Conservation (phyloP, 139 green algal species). For the Chlamydomonas incerta region DNA sequence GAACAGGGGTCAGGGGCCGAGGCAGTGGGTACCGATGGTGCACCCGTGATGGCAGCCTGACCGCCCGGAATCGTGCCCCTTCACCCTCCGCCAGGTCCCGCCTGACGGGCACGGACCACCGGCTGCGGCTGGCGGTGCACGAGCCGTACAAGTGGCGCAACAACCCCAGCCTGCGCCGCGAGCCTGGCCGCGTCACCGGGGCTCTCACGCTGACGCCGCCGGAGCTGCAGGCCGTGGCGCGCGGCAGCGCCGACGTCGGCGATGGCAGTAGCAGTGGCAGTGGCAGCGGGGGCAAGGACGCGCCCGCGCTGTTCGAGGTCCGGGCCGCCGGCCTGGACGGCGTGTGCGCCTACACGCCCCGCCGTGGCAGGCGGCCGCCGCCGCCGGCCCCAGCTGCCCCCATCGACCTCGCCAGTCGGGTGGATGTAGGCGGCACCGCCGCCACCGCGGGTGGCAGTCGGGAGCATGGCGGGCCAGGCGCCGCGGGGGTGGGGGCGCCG, state of each 20-base stretch:
- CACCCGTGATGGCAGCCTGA: too few relatives aligned
- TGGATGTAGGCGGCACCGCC: too few relatives aligned
- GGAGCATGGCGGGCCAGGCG: neutral
- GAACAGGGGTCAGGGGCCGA: too few relatives aligned
- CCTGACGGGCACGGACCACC: neutral
- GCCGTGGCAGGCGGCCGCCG: neutral
- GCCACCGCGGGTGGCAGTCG: neutral
- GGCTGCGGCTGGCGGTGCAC: neutral
- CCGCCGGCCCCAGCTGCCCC: neutral
- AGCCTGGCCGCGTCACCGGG: neutral
- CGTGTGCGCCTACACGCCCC: neutral
- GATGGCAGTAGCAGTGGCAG: neutral
- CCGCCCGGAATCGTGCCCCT: too few relatives aligned
- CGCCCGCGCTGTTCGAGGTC: neutral
- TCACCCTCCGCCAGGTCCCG: too few relatives aligned
- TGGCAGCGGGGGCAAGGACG: neutral
- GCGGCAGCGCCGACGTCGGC: neutral
- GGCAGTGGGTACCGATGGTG: too few relatives aligned
- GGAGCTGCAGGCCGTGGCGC: neutral
- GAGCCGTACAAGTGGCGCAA: neutral
- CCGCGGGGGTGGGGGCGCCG: neutral
- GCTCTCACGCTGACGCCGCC: neutral
- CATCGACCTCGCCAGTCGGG: too few relatives aligned
- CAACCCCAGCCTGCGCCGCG: constrained; percentile 20
- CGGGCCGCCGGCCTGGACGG: neutral